A percentile compares a stretch with the other conserved stretches of the same genome.
These are phyloP conservation scores for Polytrichum commune DNA, from an alignment of 225 moss, liverwort and hornwort genomes.

Conservation along the genomic window DNA sequence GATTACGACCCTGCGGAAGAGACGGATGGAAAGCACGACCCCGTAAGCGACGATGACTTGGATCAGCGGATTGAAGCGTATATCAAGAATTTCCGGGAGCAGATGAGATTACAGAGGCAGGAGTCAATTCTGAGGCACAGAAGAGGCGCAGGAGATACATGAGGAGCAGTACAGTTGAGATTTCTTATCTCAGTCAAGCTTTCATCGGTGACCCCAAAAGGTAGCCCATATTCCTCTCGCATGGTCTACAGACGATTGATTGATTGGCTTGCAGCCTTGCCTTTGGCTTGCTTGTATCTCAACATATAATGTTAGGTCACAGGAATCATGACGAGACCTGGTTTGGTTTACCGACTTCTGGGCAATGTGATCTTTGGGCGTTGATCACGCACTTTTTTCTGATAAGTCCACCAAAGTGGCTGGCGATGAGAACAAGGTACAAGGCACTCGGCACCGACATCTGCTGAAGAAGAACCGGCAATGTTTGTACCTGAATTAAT, in stretches of 20 bases:
- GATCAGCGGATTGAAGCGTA: conserved; percentile 15
- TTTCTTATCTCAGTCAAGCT: no score
- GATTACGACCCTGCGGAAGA: conserved; percentile 29
- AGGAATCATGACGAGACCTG: no score
- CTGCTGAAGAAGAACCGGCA: conserved; percentile 1
- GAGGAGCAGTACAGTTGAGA: no score
- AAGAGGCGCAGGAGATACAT: conserved; percentile 7
- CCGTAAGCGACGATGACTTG: conserved; percentile 10
- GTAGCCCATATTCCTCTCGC: background rate
- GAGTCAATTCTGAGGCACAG: conserved; percentile 11
- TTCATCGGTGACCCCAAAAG: background rate
- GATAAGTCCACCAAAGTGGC: background rate
- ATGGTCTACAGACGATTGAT: no score
- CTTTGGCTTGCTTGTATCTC: no score
- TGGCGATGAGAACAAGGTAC: conserved; percentile 1
- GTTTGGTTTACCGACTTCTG: no score
- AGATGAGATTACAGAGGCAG: conserved; percentile 14
- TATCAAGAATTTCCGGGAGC: conserved; percentile 16
- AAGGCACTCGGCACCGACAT: conserved; percentile 7
- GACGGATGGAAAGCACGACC: conserved; percentile 1
- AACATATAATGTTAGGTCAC: no score
- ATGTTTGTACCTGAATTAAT: background rate
- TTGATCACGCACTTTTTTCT: background rate
- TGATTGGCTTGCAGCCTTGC: no score
- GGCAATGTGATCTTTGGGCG: no score